These are phyloP conservation scores for Pochonia chlamydosporia DNA, from an alignment of 2,329 filamentous ascomycete genomes.

Conservation along the genomic window DNA sequence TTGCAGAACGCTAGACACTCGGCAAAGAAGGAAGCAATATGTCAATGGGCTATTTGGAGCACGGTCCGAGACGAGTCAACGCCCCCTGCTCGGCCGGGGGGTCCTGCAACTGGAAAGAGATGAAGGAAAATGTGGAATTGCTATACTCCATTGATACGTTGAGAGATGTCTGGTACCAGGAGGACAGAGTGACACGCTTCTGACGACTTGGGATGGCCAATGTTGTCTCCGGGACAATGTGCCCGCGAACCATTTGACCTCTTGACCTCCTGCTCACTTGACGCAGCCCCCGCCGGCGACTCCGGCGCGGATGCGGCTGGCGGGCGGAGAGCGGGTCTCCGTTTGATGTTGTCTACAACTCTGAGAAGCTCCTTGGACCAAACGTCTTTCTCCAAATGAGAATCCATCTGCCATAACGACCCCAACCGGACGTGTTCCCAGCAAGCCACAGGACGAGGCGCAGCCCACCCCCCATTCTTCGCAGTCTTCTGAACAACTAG, in stretches of 20 bases:
- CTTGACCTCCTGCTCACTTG: too few relatives aligned
- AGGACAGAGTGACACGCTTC: too few relatives aligned
- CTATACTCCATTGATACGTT: too few relatives aligned
- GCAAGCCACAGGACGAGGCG: constrained; percentile 26
- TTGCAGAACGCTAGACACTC: neutral
- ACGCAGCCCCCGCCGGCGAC: constrained; percentile 8
- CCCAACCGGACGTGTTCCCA: constrained; percentile 5
- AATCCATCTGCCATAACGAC: too few relatives aligned
- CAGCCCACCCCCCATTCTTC: constrained; percentile 11
- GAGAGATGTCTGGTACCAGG: too few relatives aligned
- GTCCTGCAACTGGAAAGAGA: too few relatives aligned
- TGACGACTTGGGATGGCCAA: neutral
- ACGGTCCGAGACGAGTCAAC: too few relatives aligned
- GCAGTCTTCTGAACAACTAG: neutral
- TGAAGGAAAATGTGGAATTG: too few relatives aligned
- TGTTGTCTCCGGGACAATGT: neutral
- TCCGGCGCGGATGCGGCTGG: constrained; percentile 12
- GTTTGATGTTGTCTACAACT: too few relatives aligned
- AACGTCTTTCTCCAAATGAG: neutral
- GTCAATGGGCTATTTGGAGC: neutral
- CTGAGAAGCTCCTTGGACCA: neutral
- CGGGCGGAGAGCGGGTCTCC: constrained; percentile 5
- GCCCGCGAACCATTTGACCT: neutral
- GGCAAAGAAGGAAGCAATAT: neutral
- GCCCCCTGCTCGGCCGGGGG: neutral